Conservation (phyloP, 345 rosid genomes). For the Rhodamnia rubescens region DNA sequence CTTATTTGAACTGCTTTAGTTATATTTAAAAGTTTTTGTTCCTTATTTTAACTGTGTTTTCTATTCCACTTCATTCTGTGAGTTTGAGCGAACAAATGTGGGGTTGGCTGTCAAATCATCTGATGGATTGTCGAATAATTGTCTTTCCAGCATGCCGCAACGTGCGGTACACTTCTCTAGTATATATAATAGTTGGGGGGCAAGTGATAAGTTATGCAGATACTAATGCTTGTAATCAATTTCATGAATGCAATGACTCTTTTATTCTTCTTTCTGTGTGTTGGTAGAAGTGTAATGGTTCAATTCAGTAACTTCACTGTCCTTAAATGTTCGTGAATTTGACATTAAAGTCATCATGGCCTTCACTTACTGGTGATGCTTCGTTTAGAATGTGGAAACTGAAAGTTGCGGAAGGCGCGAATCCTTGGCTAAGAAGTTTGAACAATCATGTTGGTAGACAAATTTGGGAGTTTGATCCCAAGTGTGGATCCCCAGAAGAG, state of each 20-base stretch:
- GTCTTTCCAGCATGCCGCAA: not conserved
- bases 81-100: not conserved
- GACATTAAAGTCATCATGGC: not conserved
- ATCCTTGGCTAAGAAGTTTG: constrained; percentile 59
- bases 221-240: not conserved
- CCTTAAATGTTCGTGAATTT: not conserved
- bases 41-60: not conserved
- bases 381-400: constrained; percentile 67
- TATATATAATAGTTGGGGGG: not conserved
- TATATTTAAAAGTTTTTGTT: not conserved
- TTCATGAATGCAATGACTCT: not conserved
- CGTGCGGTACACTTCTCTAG: not conserved
- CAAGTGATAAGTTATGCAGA: not conserved
- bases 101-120: not conserved
- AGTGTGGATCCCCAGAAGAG: constrained; percentile 51
- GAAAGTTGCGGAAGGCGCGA: constrained; percentile 72
- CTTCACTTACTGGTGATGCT: not conserved
- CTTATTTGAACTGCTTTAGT: not conserved
- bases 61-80: not conserved
- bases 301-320: not conserved
- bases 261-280: not conserved
- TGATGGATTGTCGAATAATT: not conserved
- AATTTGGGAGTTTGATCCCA: constrained; percentile 84
- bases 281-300: not conserved
- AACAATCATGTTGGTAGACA: constrained; percentile 75